phyloP scores from a whole-genome alignment of 306 rosid genomes.

The Inga leiocalycina region DNA sequence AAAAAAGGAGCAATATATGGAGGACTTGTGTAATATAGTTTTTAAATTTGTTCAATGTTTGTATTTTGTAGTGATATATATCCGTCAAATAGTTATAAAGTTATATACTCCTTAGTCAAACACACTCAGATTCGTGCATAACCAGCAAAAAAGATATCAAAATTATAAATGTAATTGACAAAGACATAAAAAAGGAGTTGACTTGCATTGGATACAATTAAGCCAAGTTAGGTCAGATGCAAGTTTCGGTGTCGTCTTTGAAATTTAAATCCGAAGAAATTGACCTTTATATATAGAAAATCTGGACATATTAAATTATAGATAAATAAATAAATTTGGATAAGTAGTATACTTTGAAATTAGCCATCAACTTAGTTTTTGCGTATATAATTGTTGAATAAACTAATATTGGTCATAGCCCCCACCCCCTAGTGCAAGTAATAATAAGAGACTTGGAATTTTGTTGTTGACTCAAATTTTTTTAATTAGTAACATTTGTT shows the following conservation, averaged over 20 bases:
- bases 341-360: not conserved
- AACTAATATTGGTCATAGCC: not conserved
- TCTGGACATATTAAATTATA: not conserved
- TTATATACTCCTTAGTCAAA: not conserved
- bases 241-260: constrained; percentile 7
- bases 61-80: not conserved
- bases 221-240: constrained; percentile 13
- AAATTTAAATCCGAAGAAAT: constrained; percentile 7
- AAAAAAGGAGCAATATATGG: not conserved
- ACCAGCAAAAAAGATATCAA: not conserved
- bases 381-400: not conserved
- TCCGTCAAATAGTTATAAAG: not conserved
- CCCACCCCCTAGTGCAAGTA: not conserved
- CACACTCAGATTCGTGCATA: not conserved
- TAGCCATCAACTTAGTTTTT: not conserved
- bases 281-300: constrained; percentile 23
- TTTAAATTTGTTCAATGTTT: not conserved
- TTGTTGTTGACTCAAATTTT: constrained; percentile 21
- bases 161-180: not conserved
- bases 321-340: not conserved
- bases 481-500: constrained; percentile 29
- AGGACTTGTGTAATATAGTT: not conserved
- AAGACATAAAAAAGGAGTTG: constrained; percentile 4
- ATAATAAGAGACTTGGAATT: constrained; percentile 28
- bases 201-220: not conserved